phyloP scores from a whole-genome alignment of 2,329 filamentous ascomycete genomes.

The Coleophoma eucalyptorum region DNA sequence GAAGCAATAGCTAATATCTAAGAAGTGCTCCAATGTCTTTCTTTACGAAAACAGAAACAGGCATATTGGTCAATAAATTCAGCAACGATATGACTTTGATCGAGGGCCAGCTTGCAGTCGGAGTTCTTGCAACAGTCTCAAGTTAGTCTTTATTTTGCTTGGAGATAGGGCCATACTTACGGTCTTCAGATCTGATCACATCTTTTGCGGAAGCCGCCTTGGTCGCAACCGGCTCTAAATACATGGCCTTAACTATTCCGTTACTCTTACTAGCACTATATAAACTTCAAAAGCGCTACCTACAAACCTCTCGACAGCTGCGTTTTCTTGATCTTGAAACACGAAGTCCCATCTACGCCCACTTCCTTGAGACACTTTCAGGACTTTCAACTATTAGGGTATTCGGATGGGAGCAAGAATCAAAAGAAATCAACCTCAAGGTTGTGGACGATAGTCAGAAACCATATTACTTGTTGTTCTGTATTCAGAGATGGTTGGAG shows the following conservation, averaged over 20 bases:
- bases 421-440: background rate
- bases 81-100: constrained; percentile 1
- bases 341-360: constrained; percentile 36
- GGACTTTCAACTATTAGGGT: constrained; percentile 39
- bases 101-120: background rate
- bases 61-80: background rate
- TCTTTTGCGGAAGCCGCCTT: constrained; percentile 27
- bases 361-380: constrained; percentile 38
- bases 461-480: constrained; percentile 40
- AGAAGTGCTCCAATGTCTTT: background rate
- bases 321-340: constrained; percentile 39
- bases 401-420: constrained; percentile 34
- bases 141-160: no score
- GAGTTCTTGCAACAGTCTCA: background rate
- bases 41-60: background rate
- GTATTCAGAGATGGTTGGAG: constrained; percentile 41
- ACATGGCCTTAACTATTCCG: constrained; percentile 16
- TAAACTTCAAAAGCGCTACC: constrained; percentile 32
- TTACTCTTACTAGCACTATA: constrained; percentile 2
- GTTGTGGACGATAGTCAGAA: constrained; percentile 37
- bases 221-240: constrained; percentile 29
- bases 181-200: background rate
- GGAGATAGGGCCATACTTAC: background rate
- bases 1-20: background rate
- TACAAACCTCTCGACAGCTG: constrained; percentile 42